These are phyloP conservation scores for Pleurozium schreberi DNA, from an alignment of 225 moss, liverwort and hornwort genomes.

Conservation along the genomic window DNA sequence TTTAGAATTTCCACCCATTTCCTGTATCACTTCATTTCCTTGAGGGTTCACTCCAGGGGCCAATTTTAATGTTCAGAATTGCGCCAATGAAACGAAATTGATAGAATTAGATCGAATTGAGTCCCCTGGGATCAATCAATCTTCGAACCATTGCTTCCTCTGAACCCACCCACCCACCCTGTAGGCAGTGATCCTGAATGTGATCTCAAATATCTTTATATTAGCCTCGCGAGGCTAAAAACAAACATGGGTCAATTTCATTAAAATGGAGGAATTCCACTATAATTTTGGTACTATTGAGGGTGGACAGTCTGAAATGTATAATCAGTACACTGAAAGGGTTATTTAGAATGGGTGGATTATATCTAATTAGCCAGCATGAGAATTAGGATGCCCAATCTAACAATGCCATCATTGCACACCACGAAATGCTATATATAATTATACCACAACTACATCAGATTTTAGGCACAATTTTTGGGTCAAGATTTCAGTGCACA, in stretches of 20 bases:
- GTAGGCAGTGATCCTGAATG: not conserved
- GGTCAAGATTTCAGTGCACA: not conserved
- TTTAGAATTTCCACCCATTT: not conserved
- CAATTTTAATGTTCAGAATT: not conserved
- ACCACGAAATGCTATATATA: too few relatives aligned
- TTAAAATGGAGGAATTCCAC: not conserved
- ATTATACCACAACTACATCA: too few relatives aligned
- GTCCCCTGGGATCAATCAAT: not conserved
- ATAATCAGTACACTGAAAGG: not conserved
- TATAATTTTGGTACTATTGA: not conserved
- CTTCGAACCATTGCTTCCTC: not conserved
- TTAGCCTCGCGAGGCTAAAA: not conserved
- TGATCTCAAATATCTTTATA: not conserved
- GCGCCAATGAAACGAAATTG: not conserved
- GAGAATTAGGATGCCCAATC: too few relatives aligned
- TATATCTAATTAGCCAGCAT: too few relatives aligned
- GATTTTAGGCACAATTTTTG: too few relatives aligned
- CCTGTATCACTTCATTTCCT: not conserved
- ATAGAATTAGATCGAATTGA: not conserved
- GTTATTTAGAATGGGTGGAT: not conserved
- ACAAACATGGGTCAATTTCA: not conserved
- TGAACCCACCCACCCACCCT: not conserved
- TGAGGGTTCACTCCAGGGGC: too few relatives aligned
- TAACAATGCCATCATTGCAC: too few relatives aligned
- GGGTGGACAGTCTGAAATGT: not conserved